Conservation (phyloP, 495 filamentous ascomycete species). For the Penicillium coffeae region DNA sequence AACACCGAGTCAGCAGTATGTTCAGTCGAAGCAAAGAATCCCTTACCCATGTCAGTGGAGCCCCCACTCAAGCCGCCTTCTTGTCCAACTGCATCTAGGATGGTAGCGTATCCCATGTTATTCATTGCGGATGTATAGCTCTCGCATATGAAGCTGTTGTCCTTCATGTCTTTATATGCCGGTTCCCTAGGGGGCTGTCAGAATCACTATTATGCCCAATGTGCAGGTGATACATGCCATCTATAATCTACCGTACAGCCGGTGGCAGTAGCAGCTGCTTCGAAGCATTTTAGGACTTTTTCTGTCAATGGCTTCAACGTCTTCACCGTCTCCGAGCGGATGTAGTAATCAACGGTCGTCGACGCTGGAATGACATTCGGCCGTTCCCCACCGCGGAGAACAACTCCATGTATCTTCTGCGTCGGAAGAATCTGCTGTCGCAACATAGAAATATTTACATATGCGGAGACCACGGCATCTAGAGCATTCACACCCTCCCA, state of each 20-base stretch:
- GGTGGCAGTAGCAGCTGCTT: conserved; percentile 53
- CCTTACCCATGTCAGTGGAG: conserved; percentile 38
- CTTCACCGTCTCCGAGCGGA: conserved; percentile 43
- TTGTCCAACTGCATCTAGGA: conserved; percentile 40
- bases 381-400: conserved; percentile 40
- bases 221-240: conserved; percentile 17
- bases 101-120: conserved; percentile 36
- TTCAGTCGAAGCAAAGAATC: too few species aligned
- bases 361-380: conserved; percentile 53
- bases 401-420: conserved; percentile 44
- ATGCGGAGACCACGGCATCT: conserved; percentile 58
- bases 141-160: conserved; percentile 45
- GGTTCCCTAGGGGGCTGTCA: conserved; percentile 24
- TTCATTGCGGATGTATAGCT: conserved; percentile 50
- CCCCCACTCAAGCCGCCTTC: conserved; percentile 21
- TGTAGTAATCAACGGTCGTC: conserved; percentile 53
- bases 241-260: conserved; percentile 49
- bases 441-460: conserved; percentile 56
- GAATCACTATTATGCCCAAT: background rate
- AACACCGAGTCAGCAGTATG: too few species aligned
- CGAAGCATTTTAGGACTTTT: conserved; percentile 51
- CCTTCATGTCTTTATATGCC: conserved; percentile 51
- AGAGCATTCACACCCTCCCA: conserved; percentile 65
- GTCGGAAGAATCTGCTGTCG: conserved; percentile 53
- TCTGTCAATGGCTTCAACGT: conserved; percentile 44